Percentiles rank a stretch among this genome's conserved stretches.
phyloP scores from a whole-genome alignment of 2,329 filamentous ascomycete species.

The Aureobasidium lini region DNA sequence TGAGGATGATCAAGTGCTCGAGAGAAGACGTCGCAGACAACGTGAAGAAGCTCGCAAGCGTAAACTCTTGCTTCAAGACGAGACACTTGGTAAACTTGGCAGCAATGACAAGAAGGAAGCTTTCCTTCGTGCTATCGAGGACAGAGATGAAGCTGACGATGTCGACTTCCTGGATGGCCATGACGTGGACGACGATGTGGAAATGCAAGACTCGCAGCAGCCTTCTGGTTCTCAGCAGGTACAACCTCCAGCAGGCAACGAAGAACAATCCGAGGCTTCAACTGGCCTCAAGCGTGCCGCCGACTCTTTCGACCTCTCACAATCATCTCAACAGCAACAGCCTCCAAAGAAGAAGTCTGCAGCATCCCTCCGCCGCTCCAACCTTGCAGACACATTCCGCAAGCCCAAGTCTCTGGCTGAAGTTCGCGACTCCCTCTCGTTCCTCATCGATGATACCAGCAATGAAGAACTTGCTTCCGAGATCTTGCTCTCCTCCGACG shows the following conservation, averaged over 20 bases:
- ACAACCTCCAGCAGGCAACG: background rate
- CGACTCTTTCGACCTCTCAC: background rate
- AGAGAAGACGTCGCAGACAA: slow-evolving; percentile 71
- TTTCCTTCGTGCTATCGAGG: slow-evolving; percentile 84
- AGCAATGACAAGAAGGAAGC: slow-evolving; percentile 78
- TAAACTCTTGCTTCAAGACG: slow-evolving; percentile 77
- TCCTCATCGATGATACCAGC: slow-evolving; percentile 62
- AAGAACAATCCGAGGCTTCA: slow-evolving; percentile 5
- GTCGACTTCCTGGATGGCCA: slow-evolving; percentile 64
- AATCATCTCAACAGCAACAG: background rate
- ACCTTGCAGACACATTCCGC: slow-evolving; percentile 33
- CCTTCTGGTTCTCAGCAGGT: slow-evolving; percentile 2
- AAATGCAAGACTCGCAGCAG: slow-evolving; percentile 34
- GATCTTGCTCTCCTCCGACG: slow-evolving; percentile 31
- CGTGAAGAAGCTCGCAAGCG: slow-evolving; percentile 87
- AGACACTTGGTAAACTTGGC: slow-evolving; percentile 61
- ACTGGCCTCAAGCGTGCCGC: slow-evolving; percentile 32
- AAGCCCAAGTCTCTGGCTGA: slow-evolving; percentile 71
- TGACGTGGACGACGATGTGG: slow-evolving; percentile 36
- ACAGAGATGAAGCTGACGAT: slow-evolving; percentile 58
- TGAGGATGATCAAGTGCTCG: slow-evolving; percentile 72
- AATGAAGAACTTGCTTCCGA: slow-evolving; percentile 47
- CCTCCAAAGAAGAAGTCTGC: background rate
- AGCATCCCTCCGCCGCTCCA: slow-evolving; percentile 6
- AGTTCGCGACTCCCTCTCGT: slow-evolving; percentile 75